phyloP scores from a whole-genome alignment of 129 eudicot species.

The Glebionis coronaria region DNA sequence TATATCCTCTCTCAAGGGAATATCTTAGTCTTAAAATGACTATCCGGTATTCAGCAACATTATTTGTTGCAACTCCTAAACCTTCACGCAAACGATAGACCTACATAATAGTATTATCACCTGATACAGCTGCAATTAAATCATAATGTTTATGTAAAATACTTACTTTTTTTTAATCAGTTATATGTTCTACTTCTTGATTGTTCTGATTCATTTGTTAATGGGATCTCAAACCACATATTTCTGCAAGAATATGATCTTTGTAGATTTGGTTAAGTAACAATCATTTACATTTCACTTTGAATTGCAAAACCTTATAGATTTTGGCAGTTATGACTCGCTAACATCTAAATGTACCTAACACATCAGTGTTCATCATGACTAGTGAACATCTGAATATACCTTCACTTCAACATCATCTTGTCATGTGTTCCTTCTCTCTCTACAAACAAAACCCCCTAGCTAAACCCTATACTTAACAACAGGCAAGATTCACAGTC shows the following conservation, averaged over 20 bases:
- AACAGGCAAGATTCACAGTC: too few species aligned
- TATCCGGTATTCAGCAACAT: conserved; percentile 79
- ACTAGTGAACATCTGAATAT: too few species aligned
- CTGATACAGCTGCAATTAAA: too few species aligned
- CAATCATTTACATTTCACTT: conserved; percentile 13
- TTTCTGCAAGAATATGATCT: conserved; percentile 2
- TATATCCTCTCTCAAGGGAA: conserved; percentile 70
- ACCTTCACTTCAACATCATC: too few species aligned
- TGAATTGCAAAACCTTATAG: too few species aligned
- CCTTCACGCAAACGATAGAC: conserved; percentile 76
- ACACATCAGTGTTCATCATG: too few species aligned
- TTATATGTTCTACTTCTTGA: not conserved
- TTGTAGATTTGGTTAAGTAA: conserved; percentile 6
- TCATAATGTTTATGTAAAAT: not conserved
- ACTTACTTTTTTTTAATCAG: not conserved
- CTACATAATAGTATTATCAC: too few species aligned
- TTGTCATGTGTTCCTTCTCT: too few species aligned
- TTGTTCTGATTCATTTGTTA: not conserved
- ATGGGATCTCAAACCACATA: not conserved
- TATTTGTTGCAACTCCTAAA: conserved; percentile 68
- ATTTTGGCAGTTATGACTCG: too few species aligned
- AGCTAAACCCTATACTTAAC: too few species aligned
- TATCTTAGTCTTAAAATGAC: conserved; percentile 62
- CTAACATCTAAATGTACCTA: too few species aligned
- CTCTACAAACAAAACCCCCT: too few species aligned